Evolutionary conservation across 2,329 filamentous ascomycete species (phyloP).

Genomic region (Remersonia thermophila): DNA sequence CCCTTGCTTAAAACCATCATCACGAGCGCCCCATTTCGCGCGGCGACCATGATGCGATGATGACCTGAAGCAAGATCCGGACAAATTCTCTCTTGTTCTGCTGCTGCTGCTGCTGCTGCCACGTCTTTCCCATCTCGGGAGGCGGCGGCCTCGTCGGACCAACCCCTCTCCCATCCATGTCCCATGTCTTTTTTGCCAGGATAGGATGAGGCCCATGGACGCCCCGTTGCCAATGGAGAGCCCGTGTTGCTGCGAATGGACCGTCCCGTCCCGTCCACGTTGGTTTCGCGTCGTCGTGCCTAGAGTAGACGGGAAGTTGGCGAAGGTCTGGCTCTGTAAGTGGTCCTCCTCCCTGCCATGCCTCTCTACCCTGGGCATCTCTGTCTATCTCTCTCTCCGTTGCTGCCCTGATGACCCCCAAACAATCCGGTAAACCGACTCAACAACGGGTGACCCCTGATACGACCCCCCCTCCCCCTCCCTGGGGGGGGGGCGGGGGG

Average conservation of each 20-base stretch:
- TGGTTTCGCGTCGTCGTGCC: too few species aligned
- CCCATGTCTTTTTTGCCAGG: too few species aligned
- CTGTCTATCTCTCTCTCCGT: too few species aligned
- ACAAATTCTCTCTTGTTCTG: slow-evolving; percentile 28
- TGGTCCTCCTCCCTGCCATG: too few species aligned
- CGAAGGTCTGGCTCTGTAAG: slow-evolving; percentile 2
- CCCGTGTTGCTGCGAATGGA: too few species aligned
- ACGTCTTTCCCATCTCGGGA: too few species aligned
- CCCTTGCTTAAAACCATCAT: slow-evolving; percentile 57
- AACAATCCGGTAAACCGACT: slow-evolving; percentile 21
- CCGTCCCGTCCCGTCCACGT: slow-evolving; percentile 1
- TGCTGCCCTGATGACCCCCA: slow-evolving; percentile 15
- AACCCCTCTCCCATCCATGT: too few species aligned
- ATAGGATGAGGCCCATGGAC: too few species aligned
- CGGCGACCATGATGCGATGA: slow-evolving; percentile 55
- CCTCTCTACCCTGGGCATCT: too few species aligned
- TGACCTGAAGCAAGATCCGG: slow-evolving; percentile 53
- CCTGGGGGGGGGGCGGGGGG: not conserved
- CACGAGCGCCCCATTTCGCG: slow-evolving; percentile 52
- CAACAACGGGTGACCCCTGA: slow-evolving; percentile 12
- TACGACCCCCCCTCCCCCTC: not conserved
- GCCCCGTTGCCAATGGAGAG: too few species aligned
- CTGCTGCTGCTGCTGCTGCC: slow-evolving; percentile 5
- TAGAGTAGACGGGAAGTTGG: too few species aligned
- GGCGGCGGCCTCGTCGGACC: too few species aligned